phyloP scores from a whole-genome alignment of 805 yeast genomes.

The Priceomyces medius region DNA sequence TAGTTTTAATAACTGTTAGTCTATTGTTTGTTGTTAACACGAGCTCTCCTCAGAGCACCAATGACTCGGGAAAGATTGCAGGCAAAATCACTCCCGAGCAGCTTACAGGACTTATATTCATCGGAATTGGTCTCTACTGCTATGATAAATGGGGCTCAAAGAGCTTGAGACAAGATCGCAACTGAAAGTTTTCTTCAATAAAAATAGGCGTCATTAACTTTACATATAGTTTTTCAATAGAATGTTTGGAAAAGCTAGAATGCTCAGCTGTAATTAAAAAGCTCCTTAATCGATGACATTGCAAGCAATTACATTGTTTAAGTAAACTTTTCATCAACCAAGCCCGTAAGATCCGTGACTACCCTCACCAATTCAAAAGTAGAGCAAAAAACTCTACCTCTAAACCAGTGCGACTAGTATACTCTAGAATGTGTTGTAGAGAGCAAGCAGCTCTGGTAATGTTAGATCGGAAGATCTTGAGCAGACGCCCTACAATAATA shows the following conservation, averaged over 20 bases:
- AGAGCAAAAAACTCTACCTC: background rate
- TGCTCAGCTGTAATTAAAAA: conserved; percentile 30
- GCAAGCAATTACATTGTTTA: background rate
- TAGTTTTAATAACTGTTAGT: conserved; percentile 78
- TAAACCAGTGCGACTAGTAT: conserved; percentile 29
- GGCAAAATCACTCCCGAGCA: conserved; percentile 46
- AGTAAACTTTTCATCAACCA: conserved; percentile 19
- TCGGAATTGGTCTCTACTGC: conserved; percentile 56
- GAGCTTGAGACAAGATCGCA: conserved; percentile 15
- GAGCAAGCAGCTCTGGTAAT: conserved; percentile 43
- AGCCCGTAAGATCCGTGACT: conserved; percentile 45
- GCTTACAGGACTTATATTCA: conserved; percentile 47
- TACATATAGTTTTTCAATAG: conserved; percentile 2
- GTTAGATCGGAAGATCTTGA: conserved; percentile 18
- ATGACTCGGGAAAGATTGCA: conserved; percentile 16
- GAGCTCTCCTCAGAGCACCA: conserved; percentile 34
- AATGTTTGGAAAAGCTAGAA: conserved; percentile 45
- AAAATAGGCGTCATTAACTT: background rate
- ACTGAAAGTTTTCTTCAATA: background rate
- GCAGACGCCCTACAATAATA: conserved; percentile 50
- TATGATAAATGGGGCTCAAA: conserved; percentile 64
- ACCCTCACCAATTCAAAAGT: conserved; percentile 19
- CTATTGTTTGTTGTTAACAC: conserved; percentile 54
- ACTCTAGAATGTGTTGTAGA: conserved; percentile 52
- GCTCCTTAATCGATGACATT: background rate